Conservation (phyloP, 768 basidiomycete species). For the Amanita pseudoporphyria region DNA sequence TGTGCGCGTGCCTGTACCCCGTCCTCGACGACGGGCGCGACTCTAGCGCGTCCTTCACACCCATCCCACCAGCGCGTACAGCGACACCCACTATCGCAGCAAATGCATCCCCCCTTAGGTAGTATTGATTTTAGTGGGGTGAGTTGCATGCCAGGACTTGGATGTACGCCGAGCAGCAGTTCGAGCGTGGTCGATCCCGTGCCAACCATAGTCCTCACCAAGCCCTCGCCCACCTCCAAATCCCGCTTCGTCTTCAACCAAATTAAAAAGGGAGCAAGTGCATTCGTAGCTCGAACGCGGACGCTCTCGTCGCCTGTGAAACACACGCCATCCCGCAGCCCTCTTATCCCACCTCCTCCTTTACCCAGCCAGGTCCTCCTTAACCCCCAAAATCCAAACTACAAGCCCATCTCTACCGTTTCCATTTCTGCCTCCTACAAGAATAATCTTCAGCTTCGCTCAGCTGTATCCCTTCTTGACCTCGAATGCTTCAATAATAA, state of each 20-base stretch:
- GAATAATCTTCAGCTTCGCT: slow-evolving; percentile 5
- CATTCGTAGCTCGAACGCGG: slow-evolving; percentile 3
- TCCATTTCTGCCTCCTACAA: slow-evolving; percentile 4
- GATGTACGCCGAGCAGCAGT: neutral
- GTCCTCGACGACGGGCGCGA: neutral
- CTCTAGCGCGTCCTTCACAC: neutral
- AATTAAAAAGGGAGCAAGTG: slow-evolving; percentile 4
- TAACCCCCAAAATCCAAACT: neutral
- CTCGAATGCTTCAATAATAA: slow-evolving; percentile 6
- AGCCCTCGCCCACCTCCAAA: neutral
- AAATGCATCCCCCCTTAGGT: neutral
- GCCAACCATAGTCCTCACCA: neutral
- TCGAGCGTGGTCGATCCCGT: neutral
- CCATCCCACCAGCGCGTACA: neutral
- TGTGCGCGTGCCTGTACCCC: neutral
- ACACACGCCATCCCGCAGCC: neutral
- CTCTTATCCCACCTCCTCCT: neutral
- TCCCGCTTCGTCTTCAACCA: slow-evolving; percentile 2
- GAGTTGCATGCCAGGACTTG: slow-evolving; percentile 1
- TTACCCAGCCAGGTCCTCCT: neutral
- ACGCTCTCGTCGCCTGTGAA: slow-evolving; percentile 1
- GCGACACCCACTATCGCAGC: too few species aligned
- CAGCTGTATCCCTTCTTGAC: slow-evolving; percentile 6
- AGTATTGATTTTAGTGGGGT: slow-evolving; percentile 3
- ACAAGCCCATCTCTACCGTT: slow-evolving; percentile 3